phyloP scores from a whole-genome alignment of 371 early-diverging fungal genomes.

The Rhizopus microsporus region DNA sequence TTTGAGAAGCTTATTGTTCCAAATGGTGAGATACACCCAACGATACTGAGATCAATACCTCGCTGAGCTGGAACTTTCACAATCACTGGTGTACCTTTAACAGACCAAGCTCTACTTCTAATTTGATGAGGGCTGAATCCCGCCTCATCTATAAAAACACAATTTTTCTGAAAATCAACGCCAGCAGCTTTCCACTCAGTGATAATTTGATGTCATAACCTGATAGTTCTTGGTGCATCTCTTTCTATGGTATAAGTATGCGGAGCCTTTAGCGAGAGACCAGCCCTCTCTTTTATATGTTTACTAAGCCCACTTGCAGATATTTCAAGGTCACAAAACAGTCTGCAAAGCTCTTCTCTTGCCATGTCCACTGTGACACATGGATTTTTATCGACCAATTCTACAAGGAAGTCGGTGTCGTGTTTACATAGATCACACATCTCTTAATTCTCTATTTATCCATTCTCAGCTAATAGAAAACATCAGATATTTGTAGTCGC shows the following conservation, averaged over 20 bases:
- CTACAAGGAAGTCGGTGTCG: too few species aligned
- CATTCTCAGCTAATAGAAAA: too few species aligned
- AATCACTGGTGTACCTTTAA: background rate
- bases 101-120: conserved; percentile 12
- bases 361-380: too few species aligned
- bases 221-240: conserved; percentile 2
- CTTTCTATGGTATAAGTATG: background rate
- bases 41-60: conserved; percentile 12
- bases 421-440: too few species aligned
- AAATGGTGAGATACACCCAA: conserved; percentile 15
- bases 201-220: background rate
- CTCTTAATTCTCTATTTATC: too few species aligned
- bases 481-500: too few species aligned
- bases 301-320: too few species aligned
- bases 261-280: conserved; percentile 1
- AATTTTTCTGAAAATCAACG: conserved; percentile 5
- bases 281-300: too few species aligned
- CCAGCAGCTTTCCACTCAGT: conserved; percentile 12
- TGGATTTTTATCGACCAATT: too few species aligned
- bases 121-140: conserved; percentile 7
- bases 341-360: too few species aligned
- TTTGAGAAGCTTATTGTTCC: background rate
- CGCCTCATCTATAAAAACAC: conserved; percentile 11
- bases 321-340: too few species aligned
- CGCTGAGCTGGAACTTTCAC: conserved; percentile 1